These are phyloP conservation scores for Populus hybrid DNA, from an alignment of 441 rosid genomes.

Conservation along the genomic window DNA sequence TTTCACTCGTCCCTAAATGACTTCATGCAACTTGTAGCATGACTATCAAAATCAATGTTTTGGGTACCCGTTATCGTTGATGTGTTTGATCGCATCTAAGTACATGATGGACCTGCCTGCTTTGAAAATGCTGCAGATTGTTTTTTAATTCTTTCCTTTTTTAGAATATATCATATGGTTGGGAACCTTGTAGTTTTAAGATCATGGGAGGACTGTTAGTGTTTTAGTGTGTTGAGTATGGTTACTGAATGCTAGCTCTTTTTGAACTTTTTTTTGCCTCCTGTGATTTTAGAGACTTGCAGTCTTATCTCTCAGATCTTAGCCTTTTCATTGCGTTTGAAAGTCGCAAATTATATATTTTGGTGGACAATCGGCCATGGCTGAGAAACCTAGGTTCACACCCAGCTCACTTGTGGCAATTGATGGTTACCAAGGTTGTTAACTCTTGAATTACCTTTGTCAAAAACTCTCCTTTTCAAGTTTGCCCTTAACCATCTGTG, in stretches of 20 bases:
- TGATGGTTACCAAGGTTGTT: slow-evolving; percentile 94
- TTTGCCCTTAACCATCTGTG: not conserved
- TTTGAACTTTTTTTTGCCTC: slow-evolving; percentile 12
- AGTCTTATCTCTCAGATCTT: slow-evolving; percentile 92
- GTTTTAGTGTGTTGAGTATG: not conserved
- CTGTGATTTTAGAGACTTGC: slow-evolving; percentile 76
- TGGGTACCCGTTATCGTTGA: not conserved
- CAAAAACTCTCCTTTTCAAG: not conserved
- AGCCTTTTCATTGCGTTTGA: slow-evolving; percentile 70
- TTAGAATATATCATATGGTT: not conserved
- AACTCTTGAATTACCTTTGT: slow-evolving; percentile 5
- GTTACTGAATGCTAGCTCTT: not conserved
- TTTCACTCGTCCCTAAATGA: not conserved
- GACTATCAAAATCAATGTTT: not conserved
- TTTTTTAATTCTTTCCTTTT: not conserved
- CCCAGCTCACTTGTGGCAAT: slow-evolving; percentile 84
- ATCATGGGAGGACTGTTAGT: not conserved
- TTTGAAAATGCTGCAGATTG: not conserved
- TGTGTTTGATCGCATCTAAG: not conserved
- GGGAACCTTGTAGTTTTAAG: not conserved
- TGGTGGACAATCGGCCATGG: slow-evolving; percentile 98
- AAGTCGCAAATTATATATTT: slow-evolving; percentile 69
- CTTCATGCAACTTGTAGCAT: not conserved
- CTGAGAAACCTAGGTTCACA: slow-evolving; percentile 53
- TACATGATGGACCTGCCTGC: not conserved